Percentiles rank a stretch among this genome's conserved stretches.
phyloP scores from a whole-genome alignment of 1,284 basidiomycete species.

The Chalciporus sp. region DNA sequence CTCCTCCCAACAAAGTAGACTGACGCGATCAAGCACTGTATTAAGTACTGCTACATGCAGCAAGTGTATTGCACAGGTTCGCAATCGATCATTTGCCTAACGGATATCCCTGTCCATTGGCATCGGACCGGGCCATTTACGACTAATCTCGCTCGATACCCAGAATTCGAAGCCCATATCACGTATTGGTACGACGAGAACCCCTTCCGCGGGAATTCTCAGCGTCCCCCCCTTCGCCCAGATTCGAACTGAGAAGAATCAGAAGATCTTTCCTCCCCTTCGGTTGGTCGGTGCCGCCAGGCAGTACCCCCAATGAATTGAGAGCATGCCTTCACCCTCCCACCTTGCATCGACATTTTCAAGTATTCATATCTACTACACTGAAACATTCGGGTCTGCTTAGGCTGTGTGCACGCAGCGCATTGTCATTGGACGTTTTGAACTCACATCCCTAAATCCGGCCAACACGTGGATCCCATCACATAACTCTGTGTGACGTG shows the following conservation, averaged over 20 bases:
- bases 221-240: slow-evolving; percentile 6
- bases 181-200: not conserved
- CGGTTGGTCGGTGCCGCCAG: not conserved
- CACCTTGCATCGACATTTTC: not conserved
- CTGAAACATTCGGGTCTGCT: slow-evolving; percentile 7
- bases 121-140: no score
- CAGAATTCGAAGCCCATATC: not conserved
- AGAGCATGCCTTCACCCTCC: not conserved
- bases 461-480: slow-evolving; percentile 23
- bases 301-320: not conserved
- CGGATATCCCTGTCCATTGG: no score
- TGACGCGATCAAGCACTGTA: no score
- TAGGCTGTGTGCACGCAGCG: slow-evolving; percentile 17
- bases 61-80: no score
- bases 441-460: slow-evolving; percentile 9
- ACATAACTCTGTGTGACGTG: slow-evolving; percentile 16
- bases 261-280: not conserved
- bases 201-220: slow-evolving; percentile 1
- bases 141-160: not conserved
- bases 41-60: no score
- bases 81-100: no score
- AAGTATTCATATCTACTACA: slow-evolving; percentile 4
- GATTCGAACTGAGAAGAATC: slow-evolving; percentile 1
- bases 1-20: no score
- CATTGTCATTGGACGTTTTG: slow-evolving; percentile 16